Percentiles rank a stretch among this genome's conserved stretches.
Conservation (phyloP, 352 stramenopile genomes). For the Pythium brassicae region DNA sequence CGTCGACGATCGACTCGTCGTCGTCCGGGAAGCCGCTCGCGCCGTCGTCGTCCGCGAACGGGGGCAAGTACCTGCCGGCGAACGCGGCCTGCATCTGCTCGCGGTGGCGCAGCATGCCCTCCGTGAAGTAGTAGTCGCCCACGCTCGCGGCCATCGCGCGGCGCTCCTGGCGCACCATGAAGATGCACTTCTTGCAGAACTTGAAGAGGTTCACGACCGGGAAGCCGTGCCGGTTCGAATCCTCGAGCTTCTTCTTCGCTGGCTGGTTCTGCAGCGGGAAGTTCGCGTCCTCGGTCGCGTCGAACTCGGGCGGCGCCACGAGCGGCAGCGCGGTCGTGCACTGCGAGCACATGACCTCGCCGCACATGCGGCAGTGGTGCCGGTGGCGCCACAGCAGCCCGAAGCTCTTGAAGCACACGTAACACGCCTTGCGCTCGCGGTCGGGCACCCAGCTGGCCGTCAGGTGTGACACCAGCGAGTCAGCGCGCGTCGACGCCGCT, state of each 20-base stretch:
- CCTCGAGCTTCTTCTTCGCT: conserved; percentile 34
- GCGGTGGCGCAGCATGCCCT: conserved; percentile 48
- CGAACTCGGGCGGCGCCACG: conserved; percentile 28
- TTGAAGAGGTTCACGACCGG: conserved; percentile 63
- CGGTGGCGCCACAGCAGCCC: conserved; percentile 52
- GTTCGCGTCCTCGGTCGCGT: conserved; percentile 9
- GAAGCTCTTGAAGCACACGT: conserved; percentile 72
- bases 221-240: conserved; percentile 38
- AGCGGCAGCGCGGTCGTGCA: conserved; percentile 69
- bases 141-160: conserved; percentile 45
- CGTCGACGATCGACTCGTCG: conserved; percentile 18
- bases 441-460: conserved; percentile 58
- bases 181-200: conserved; percentile 79
- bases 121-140: conserved; percentile 40
- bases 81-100: conserved; percentile 14
- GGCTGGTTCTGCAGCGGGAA: conserved; percentile 30
- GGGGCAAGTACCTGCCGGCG: conserved; percentile 16
- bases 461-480: conserved; percentile 13
- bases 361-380: conserved; percentile 77
- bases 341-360: conserved; percentile 63
- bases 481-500: conserved; percentile 11
- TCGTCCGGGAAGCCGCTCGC: conserved; percentile 35
- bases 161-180: conserved; percentile 54
- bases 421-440: conserved; percentile 51
- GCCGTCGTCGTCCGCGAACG: conserved; percentile 29